Evolutionary conservation across 352 stramenopile species (phyloP), one percentile per base, ranked within the genome.

Genomic region (Phytophthora hybrid): DNA sequence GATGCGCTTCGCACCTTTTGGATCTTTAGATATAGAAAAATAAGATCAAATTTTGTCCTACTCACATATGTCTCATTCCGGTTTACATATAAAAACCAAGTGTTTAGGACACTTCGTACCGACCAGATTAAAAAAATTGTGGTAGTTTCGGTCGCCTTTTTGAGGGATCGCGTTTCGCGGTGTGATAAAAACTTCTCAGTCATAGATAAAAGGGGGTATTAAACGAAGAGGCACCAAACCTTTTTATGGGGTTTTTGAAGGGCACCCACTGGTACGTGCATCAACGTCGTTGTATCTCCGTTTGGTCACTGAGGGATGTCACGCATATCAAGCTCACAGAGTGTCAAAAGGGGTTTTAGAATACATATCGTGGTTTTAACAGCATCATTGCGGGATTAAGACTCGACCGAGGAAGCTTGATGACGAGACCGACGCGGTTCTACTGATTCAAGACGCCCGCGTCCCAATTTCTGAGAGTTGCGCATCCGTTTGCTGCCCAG

Each of bases 401-500:
- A 26, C 23, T 26, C 23, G 23, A 26, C 23, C 23, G 29, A 31
- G 29, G 29, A 31, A 31, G 29, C 29, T 31, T 31, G 39, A 47
- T 47, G 44, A 51, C 44, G 44, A 19, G 44, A 51, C 19, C 44
- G 16, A 51, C 41, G 41, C 41, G 37, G 19, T 47, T 53, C 47
- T 21, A 16, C 59, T 47, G 37, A 5, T 54, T 54, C 47, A 54
- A 54, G 47, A 6, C 39, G 19, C 47, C 6, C 59, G 32, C 59
- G 59, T 66, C 59, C 31, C 51, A 57, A 31, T 57, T 52, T 26
- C 16, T 26, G 19, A 9, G 19, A 54, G 19, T 9, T 54, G 8
- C 9, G 29, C 16, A 51, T 51, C 37, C 37, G 16, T 46, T 46
- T 67, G 21, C 13, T 61, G 66, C 13, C 66, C 65, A 71, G 66